phyloP scores from a whole-genome alignment of 208 protist genomes.

The Naegleria lovaniensis region DNA sequence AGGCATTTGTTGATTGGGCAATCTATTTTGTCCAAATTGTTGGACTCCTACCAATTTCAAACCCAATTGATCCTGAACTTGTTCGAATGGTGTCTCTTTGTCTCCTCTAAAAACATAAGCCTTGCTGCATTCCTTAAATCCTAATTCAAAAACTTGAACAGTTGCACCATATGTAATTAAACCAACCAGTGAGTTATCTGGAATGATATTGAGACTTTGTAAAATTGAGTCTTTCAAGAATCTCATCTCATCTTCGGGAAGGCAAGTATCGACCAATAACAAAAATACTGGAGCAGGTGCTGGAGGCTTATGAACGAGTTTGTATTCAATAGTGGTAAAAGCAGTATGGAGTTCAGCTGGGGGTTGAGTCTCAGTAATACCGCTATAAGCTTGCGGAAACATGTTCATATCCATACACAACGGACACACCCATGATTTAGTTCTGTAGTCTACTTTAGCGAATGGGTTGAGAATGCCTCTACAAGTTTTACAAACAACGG shows the following conservation, averaged over 20 bases:
- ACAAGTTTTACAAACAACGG: slow-evolving; percentile 82
- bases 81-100: slow-evolving; percentile 67
- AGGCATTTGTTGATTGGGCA: neutral
- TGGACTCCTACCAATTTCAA: slow-evolving; percentile 47
- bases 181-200: slow-evolving; percentile 79
- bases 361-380: slow-evolving; percentile 74
- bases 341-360: slow-evolving; percentile 77
- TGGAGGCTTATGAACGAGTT: neutral
- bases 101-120: slow-evolving; percentile 46
- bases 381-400: slow-evolving; percentile 86
- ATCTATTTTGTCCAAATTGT: neutral
- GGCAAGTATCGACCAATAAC: slow-evolving; percentile 95
- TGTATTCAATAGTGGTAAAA: slow-evolving; percentile 91
- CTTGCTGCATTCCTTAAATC: slow-evolving; percentile 53
- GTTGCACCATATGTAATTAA: slow-evolving; percentile 96
- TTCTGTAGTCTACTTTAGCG: slow-evolving; percentile 52
- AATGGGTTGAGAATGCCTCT: slow-evolving; percentile 85
- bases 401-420: slow-evolving; percentile 84
- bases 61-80: slow-evolving; percentile 68
- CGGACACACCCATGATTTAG: slow-evolving; percentile 79
- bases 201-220: slow-evolving; percentile 78
- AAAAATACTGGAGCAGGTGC: slow-evolving; percentile 63
- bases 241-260: slow-evolving; percentile 82
- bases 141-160: slow-evolving; percentile 77
- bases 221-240: slow-evolving; percentile 84